Percentiles rank a stretch among this genome's conserved stretches.
Evolutionary conservation across 75 land plant species (phyloP).

Genomic region (Picea glauca): DNA sequence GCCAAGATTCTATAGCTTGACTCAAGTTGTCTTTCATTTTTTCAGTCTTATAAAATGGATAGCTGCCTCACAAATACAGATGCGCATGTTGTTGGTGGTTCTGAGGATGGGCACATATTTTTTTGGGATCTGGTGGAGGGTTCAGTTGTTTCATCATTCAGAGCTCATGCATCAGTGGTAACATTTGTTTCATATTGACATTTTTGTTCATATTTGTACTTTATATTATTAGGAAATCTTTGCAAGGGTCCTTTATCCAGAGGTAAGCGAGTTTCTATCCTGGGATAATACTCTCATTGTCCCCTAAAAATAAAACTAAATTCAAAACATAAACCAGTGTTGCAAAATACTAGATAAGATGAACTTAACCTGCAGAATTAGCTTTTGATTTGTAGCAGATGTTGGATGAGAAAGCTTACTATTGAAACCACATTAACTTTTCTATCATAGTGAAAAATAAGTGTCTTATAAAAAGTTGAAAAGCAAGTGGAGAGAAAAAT

Average conservation of each 20-base stretch:
- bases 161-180: slow-evolving; percentile 97
- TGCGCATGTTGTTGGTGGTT: slow-evolving; percentile 89
- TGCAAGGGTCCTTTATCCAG: background rate
- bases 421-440: too few species aligned
- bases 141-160: slow-evolving; percentile 66
- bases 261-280: background rate
- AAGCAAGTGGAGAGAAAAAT: too few species aligned
- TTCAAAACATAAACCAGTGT: too few species aligned
- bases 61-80: slow-evolving; percentile 96
- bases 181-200: background rate
- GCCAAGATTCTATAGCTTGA: background rate
- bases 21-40: background rate
- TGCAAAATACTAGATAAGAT: too few species aligned
- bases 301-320: background rate
- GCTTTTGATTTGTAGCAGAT: too few species aligned
- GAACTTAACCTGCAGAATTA: too few species aligned
- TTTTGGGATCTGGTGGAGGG: slow-evolving; percentile 98
- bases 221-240: background rate
- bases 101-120: slow-evolving; percentile 83
- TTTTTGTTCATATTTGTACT: slow-evolving; percentile 1
- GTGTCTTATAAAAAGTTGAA: too few species aligned
- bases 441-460: too few species aligned
- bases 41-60: slow-evolving; percentile 92
- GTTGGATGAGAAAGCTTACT: too few species aligned
- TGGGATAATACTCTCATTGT: background rate